phyloP scores from a whole-genome alignment of 2,329 filamentous ascomycete genomes.

The Lecanosticta acicola region DNA sequence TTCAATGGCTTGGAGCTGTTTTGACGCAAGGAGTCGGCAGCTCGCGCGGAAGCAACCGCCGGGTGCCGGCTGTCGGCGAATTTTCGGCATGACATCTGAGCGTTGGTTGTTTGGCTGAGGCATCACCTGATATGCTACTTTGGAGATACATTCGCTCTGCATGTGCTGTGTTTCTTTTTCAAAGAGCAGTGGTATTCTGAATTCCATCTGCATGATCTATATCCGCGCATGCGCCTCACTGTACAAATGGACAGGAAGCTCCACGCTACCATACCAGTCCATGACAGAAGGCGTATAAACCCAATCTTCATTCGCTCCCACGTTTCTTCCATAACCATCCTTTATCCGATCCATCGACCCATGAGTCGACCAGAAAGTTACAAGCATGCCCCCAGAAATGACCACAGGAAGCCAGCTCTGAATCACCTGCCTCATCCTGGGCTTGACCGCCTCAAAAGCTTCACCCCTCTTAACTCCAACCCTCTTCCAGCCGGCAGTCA shows the following conservation, averaged over 20 bases:
- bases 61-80: not conserved
- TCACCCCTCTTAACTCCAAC: constrained; percentile 2
- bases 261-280: not conserved
- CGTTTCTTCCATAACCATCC: not conserved
- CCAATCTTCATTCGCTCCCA: not conserved
- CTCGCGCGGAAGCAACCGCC: not conserved
- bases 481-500: constrained; percentile 6
- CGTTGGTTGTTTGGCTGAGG: not conserved
- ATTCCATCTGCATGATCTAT: not conserved
- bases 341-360: constrained; percentile 1
- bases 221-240: not conserved
- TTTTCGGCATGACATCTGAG: not conserved
- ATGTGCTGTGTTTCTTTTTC: too few relatives aligned
- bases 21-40: not conserved
- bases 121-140: not conserved
- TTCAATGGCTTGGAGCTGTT: not conserved
- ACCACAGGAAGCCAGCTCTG: constrained; percentile 7
- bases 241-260: not conserved
- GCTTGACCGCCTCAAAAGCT: constrained; percentile 6
- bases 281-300: not conserved
- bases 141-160: too few relatives aligned
- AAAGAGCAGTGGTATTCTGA: too few relatives aligned
- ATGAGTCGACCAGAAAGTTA: constrained; percentile 7
- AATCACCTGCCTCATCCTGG: constrained; percentile 9
- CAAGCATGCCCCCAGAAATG: not conserved